Evolutionary conservation across 2,329 filamentous ascomycete genomes (phyloP).

Genomic region (Aspergillus bombycis): DNA sequence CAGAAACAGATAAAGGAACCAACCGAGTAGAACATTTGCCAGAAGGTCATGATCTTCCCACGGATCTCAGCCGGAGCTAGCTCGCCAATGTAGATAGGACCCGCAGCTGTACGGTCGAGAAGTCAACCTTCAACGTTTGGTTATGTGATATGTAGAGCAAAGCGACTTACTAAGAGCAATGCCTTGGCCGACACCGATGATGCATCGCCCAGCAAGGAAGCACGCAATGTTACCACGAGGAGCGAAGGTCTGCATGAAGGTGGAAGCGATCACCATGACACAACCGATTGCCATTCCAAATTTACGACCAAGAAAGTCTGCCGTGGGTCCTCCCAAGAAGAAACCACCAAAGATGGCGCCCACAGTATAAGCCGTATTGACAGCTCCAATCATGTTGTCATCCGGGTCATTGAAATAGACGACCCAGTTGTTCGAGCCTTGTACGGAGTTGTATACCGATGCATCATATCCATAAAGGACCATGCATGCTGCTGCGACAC

Average conservation of each 20-base stretch:
- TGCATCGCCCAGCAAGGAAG: constrained; percentile 69
- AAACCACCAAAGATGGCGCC: constrained; percentile 71
- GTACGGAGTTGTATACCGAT: constrained; percentile 72
- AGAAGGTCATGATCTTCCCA: constrained; percentile 70
- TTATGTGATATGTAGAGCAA: neutral
- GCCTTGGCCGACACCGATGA: constrained; percentile 72
- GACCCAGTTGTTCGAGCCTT: constrained; percentile 69
- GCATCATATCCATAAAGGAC: constrained; percentile 76
- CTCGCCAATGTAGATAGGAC: constrained; percentile 73
- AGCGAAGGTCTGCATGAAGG: constrained; percentile 69
- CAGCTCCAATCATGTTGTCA: constrained; percentile 53
- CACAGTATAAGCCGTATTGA: constrained; percentile 73
- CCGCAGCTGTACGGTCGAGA: constrained; percentile 51
- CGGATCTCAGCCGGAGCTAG: constrained; percentile 66
- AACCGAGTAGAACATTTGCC: constrained; percentile 70
- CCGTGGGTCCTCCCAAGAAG: constrained; percentile 67
- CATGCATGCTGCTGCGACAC: constrained; percentile 74
- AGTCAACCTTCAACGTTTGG: neutral
- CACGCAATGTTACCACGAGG: constrained; percentile 63
- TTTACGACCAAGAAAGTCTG: constrained; percentile 65
- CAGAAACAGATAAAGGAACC: constrained; percentile 67
- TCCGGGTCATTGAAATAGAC: constrained; percentile 59
- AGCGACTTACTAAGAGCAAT: constrained; percentile 60
- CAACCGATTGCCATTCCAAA: constrained; percentile 68
- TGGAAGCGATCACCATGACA: constrained; percentile 67